Evolutionary conservation across 2,329 filamentous ascomycete genomes (phyloP).

Genomic region (Lasiodiplodia hormozganensis): DNA sequence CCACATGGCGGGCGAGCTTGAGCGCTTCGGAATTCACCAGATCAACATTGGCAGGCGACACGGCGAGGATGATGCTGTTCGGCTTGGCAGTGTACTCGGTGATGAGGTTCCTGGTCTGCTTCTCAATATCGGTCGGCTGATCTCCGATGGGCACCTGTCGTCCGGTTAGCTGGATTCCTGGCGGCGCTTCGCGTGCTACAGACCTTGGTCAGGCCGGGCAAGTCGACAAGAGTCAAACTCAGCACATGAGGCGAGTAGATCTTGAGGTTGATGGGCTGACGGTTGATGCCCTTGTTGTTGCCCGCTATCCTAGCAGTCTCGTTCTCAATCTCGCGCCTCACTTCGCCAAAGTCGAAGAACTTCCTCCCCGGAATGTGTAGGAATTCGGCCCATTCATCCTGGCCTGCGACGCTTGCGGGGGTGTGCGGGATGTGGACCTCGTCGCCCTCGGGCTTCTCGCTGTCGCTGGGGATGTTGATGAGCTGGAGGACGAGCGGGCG

Average conservation of each 20-base stretch:
- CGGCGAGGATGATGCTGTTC: conserved; percentile 96
- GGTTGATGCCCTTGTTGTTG: conserved; percentile 97
- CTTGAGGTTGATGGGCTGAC: conserved; percentile 97
- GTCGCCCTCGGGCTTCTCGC: conserved; percentile 71
- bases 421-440: conserved; percentile 75
- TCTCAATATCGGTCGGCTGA: conserved; percentile 97
- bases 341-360: conserved; percentile 90
- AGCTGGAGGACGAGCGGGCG: conserved; percentile 95
- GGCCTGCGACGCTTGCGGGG: conserved; percentile 72
- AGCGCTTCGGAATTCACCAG: conserved; percentile 97
- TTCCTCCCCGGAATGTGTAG: conserved; percentile 89
- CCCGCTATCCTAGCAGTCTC: conserved; percentile 95
- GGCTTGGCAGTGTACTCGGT: conserved; percentile 98
- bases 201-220: conserved; percentile 95
- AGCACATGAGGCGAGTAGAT: conserved; percentile 97
- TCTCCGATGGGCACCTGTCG: conserved; percentile 90
- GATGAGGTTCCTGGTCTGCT: conserved; percentile 95
- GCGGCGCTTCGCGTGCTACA: conserved; percentile 31
- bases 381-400: conserved; percentile 90
- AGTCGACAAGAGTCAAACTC: conserved; percentile 93
- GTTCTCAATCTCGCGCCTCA: conserved; percentile 95
- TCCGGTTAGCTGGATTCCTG: conserved; percentile 37
- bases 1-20: conserved; percentile 95
- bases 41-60: conserved; percentile 97
- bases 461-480: conserved; percentile 86